Conservation (phyloP, 1,284 basidiomycete genomes). For the Grifola frondosa region DNA sequence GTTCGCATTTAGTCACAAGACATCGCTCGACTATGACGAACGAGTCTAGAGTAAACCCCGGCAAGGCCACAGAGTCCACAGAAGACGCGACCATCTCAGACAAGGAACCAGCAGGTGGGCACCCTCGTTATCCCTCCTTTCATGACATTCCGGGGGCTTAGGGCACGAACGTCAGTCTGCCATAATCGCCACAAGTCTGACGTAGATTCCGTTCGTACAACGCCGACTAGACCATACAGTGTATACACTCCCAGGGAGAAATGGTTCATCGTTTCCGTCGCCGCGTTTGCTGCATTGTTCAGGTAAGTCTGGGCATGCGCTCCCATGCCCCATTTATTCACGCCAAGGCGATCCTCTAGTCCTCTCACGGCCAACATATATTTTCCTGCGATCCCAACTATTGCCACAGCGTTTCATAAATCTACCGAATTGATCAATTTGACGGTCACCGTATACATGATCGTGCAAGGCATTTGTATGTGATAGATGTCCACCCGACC, state of each 20-base stretch:
- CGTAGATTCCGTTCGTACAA: too few species aligned
- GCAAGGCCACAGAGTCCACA: too few species aligned
- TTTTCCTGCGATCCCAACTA: slow-evolving; percentile 72
- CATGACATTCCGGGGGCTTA: too few species aligned
- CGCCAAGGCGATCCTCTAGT: slow-evolving; percentile 33
- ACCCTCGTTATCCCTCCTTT: too few species aligned
- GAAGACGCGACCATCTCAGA: too few species aligned
- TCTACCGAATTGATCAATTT: slow-evolving; percentile 71
- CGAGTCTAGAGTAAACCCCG: too few species aligned
- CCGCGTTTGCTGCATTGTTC: slow-evolving; percentile 58
- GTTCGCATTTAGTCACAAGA: too few species aligned
- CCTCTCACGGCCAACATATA: slow-evolving; percentile 77
- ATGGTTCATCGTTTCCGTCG: slow-evolving; percentile 64
- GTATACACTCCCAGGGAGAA: slow-evolving; percentile 59
- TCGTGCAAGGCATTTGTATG: slow-evolving; percentile 72
- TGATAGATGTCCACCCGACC: slow-evolving; percentile 5
- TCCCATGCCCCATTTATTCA: background rate
- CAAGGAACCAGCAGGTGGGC: too few species aligned
- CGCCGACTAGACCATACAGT: slow-evolving; percentile 43
- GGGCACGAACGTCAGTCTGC: too few species aligned
- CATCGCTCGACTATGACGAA: too few species aligned
- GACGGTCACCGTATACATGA: slow-evolving; percentile 78
- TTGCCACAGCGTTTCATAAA: slow-evolving; percentile 61
- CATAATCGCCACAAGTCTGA: too few species aligned
- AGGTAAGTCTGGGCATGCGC: slow-evolving; percentile 41